These are phyloP conservation scores for Aquilaria sinensis DNA, from an alignment of 345 rosid species.

Conservation along the genomic window DNA sequence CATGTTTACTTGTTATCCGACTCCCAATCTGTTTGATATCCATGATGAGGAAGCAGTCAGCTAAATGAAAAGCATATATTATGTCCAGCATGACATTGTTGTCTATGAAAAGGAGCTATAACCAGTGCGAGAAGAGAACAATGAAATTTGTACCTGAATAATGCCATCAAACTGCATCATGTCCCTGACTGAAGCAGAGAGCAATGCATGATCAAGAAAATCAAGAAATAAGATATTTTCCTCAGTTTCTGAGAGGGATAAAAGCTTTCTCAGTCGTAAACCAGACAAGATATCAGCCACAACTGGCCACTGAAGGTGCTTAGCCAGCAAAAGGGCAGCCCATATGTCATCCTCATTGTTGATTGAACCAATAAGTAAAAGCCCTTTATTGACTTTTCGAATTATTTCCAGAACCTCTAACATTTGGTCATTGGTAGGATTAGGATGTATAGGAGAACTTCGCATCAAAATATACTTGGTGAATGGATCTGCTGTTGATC, in stretches of 20 bases:
- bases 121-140: not conserved
- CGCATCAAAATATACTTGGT: slow-evolving; percentile 62
- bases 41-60: slow-evolving; percentile 18
- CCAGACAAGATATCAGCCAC: slow-evolving; percentile 92
- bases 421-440: slow-evolving; percentile 25
- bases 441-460: slow-evolving; percentile 27
- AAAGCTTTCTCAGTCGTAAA: slow-evolving; percentile 68
- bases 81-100: not conserved
- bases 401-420: slow-evolving; percentile 50
- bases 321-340: slow-evolving; percentile 85
- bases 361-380: slow-evolving; percentile 62
- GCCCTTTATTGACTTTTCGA: slow-evolving; percentile 50
- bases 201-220: slow-evolving; percentile 81
- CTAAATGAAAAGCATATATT: slow-evolving; percentile 7
- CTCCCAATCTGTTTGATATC: slow-evolving; percentile 71
- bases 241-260: slow-evolving; percentile 34
- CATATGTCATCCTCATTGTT: slow-evolving; percentile 84
- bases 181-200: slow-evolving; percentile 56
- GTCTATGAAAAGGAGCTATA: slow-evolving; percentile 7
- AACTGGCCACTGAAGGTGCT: slow-evolving; percentile 81
- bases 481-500: slow-evolving; percentile 63
- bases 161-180: slow-evolving; percentile 61
- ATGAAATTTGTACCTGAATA: slow-evolving; percentile 56
- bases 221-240: slow-evolving; percentile 52
- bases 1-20: slow-evolving; percentile 81